These are phyloP conservation scores for Petrea volubilis DNA, from an alignment of 257 asterid genomes.

Conservation along the genomic window DNA sequence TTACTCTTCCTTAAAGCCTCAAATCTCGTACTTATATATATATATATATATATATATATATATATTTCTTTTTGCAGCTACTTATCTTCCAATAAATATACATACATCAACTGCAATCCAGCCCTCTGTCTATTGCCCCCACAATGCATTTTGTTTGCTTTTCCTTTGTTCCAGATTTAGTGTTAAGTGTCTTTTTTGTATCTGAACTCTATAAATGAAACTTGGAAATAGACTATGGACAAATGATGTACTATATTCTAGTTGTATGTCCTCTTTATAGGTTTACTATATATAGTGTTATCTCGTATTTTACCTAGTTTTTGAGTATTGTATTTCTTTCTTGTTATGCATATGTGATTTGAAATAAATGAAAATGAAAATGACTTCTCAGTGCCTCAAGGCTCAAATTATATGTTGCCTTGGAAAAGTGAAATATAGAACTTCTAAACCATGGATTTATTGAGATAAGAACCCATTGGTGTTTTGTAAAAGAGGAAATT, in stretches of 20 bases:
- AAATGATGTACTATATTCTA: constrained; percentile 22
- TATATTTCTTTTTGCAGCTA: background rate
- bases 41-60: too few species aligned
- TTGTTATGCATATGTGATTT: background rate
- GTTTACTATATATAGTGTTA: background rate
- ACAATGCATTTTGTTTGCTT: background rate
- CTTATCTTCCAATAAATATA: constrained; percentile 2
- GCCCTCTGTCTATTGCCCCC: background rate
- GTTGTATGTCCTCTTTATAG: background rate
- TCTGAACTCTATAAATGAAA: constrained; percentile 11
- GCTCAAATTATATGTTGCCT: too few species aligned
- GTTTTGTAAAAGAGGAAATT: too few species aligned
- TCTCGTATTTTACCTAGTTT: background rate
- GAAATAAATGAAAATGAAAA: constrained; percentile 5
- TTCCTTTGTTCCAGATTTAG: constrained; percentile 5
- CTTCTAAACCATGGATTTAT: too few species aligned
- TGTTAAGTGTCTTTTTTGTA: constrained; percentile 12
- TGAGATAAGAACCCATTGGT: too few species aligned
- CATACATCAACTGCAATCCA: background rate
- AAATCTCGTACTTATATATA: background rate
- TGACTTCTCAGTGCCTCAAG: too few species aligned
- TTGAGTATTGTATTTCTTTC: background rate
- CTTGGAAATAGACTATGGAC: background rate
- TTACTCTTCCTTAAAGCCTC: background rate
- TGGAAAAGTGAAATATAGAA: too few species aligned